A percentile compares a stretch with the other conserved stretches of the same genome.
Evolutionary conservation across 129 eudicot genomes (phyloP).

Genomic region (Rutidosis leptorrhynchoides): DNA sequence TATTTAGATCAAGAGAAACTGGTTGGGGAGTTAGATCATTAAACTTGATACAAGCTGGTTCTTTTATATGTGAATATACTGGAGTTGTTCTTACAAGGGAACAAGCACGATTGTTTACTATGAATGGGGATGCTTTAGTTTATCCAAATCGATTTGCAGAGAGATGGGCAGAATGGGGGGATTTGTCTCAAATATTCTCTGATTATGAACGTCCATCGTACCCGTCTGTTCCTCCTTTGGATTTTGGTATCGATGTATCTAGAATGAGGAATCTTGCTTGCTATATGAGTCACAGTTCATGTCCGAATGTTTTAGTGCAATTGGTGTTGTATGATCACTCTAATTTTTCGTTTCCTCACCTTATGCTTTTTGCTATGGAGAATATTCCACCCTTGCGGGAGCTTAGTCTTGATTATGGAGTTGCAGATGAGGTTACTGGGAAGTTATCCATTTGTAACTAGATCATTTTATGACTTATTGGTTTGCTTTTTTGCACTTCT

Average conservation of each 20-base stretch:
- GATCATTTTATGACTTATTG: conserved; percentile 14
- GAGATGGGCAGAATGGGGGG: conserved; percentile 95
- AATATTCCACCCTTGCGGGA: conserved; percentile 91
- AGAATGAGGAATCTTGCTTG: conserved; percentile 90
- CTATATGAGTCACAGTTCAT: conserved; percentile 74
- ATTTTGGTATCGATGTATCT: conserved; percentile 82
- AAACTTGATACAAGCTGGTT: conserved; percentile 71
- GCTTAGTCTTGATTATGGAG: conserved; percentile 85
- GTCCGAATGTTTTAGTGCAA: conserved; percentile 82
- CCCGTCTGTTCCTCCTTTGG: conserved; percentile 66
- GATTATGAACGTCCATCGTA: conserved; percentile 54
- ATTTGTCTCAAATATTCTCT: conserved; percentile 57
- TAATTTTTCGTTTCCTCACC: conserved; percentile 65
- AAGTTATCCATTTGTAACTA: conserved; percentile 78
- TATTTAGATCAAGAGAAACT: conserved; percentile 71
- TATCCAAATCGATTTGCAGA: conserved; percentile 77
- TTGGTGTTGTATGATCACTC: conserved; percentile 80
- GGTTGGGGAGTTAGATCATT: conserved; percentile 84
- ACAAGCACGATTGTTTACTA: conserved; percentile 57
- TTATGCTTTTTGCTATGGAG: conserved; percentile 89
- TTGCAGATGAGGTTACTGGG: conserved; percentile 58
- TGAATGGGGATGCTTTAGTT: conserved; percentile 66
- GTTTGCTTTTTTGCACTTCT: conserved; percentile 12
- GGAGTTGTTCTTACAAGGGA: conserved; percentile 75
- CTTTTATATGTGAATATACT: conserved; percentile 71